Base-by-base conservation (phyloP, 2,329 filamentous ascomycete species). In the Microthyrium microscopicum region DNA sequence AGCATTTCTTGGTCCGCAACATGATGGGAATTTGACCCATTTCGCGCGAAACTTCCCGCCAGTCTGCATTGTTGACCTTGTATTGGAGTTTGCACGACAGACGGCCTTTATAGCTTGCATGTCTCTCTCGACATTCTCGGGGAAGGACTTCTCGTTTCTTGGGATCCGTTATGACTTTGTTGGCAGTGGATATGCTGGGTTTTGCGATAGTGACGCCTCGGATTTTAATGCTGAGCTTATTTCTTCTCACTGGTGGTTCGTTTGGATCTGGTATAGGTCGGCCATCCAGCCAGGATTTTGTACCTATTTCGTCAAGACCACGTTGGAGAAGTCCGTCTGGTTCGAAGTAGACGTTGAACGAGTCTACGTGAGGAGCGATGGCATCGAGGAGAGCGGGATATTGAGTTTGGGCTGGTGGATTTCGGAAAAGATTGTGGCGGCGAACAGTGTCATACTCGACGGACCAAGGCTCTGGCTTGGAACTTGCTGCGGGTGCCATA, bases 331-430 rank as follows among this genome's bases (percentile, higher is more conserved):
- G 62, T 34, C 80, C 82, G 55, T 77, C 68, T 37, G 68, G 64
- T 20, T 74, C 70, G 51, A 94, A 91, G 30, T 95, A 66, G 33
- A 75, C 75, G 62, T 98, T 93, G 70, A 94, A 98, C 5, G 89
- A 89, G 49, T 94, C 77, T 46, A 95, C 78, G 56, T 98, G 89
- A 31, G 89, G 89, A 43, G 80, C 68, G 39, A 95, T 75, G n/a
- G 87, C 81, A 40, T 70, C 70, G 46, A 85, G 77, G 30, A 98
- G 71, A 16, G 79, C 70, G 11, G 89, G 89, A 50, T 92, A 95
- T 38, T 87, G 83, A 7, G 79, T 79, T 52, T 95, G 85, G 48
- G 71, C 77, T 0, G 89, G 87, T 13, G 89, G 87, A 44, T 91
- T 76, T 47, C 72, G 68, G 55, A 98, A 98, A 16, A 98, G 77